Base-by-base conservation (phyloP, 1,139 yeast genomes). In the Pichia sp. region DNA sequence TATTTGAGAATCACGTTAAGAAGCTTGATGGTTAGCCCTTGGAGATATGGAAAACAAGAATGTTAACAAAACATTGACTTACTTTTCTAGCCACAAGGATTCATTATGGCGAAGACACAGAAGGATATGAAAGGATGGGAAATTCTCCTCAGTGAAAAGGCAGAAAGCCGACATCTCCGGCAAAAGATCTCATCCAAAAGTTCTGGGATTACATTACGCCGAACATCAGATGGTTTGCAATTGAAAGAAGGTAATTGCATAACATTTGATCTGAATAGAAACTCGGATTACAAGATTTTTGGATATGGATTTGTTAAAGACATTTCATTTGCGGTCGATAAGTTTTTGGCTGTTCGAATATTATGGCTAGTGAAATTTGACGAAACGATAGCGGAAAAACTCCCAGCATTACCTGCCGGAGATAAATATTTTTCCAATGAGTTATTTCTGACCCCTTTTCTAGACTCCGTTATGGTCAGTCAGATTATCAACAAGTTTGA, bases 171-270 rank as follows among this genome's bases (percentile, higher is more conserved):
- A 41, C 50, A 58, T 8, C 52, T 59, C 8, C 53, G 66, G 48
- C 52, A 65, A 32, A 34, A 11, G 11, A 11, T 19, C 15, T 13
- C 26, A 6, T 38, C 50, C 19, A 48, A 53, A 41, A 43, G 56
- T 47, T 43, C 50, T 13, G 47, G 45, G 7, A 58, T 67, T 8
- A 45, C 59, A 0, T 56, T 69, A 19, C 58, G 57, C 41, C 51
- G 70, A 42, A 62, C 56, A 11, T 45, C 53, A 1, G 83, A 79
- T 61, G 73, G 69, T 3, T 59, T 76, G 30, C 72, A 68, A 53
- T 53, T 79, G 19, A 68, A 66, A 47, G 70, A 64, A n/a, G 82
- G 83, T 1, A 79, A 75, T 57, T 64, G 72, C 29, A 57, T 78
- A 0, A 58, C 73, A 5, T 69, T 74, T 1, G 40, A 43, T 15